Percentiles rank a stretch among this genome's conserved stretches.
Evolutionary conservation across 805 yeast genomes (phyloP).

Genomic region (Ogataea salicorniae): DNA sequence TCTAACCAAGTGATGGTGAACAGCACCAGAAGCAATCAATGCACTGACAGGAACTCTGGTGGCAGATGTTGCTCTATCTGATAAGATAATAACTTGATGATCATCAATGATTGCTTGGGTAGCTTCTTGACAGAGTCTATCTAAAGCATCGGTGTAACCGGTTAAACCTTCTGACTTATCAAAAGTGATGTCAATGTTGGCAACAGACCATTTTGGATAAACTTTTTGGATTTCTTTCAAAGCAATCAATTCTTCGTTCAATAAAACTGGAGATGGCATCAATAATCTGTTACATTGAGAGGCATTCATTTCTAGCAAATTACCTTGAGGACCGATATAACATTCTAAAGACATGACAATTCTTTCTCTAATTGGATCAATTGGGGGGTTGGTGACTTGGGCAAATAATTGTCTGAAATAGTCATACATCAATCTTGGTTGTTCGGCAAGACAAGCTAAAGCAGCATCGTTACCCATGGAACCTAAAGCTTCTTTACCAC

Average conservation of each 20-base stretch:
- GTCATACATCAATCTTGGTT: constrained; percentile 85
- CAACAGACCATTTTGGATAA: constrained; percentile 83
- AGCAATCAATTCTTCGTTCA: constrained; percentile 69
- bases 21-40: constrained; percentile 91
- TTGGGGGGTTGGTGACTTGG: constrained; percentile 98
- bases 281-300: constrained; percentile 85
- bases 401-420: constrained; percentile 96
- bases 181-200: constrained; percentile 84
- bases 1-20: constrained; percentile 92
- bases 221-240: constrained; percentile 64
- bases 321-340: constrained; percentile 98
- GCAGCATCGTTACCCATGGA: constrained; percentile 99
- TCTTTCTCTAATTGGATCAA: constrained; percentile 94
- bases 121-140: constrained; percentile 82
- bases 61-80: constrained; percentile 60
- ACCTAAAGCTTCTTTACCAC: constrained; percentile 92
- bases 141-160: constrained; percentile 82
- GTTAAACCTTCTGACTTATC: constrained; percentile 73
- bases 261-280: constrained; percentile 76
- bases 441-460: constrained; percentile 88
- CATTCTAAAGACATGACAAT: constrained; percentile 97
- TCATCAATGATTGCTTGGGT: constrained; percentile 75
- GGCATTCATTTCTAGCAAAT: constrained; percentile 86
- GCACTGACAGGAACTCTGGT: constrained; percentile 79
- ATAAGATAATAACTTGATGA: constrained; percentile 67